A percentile compares a stretch with the other conserved stretches of the same genome.
phyloP scores from a whole-genome alignment of 2,329 filamentous ascomycete species.

The Fusarium nurragi region DNA sequence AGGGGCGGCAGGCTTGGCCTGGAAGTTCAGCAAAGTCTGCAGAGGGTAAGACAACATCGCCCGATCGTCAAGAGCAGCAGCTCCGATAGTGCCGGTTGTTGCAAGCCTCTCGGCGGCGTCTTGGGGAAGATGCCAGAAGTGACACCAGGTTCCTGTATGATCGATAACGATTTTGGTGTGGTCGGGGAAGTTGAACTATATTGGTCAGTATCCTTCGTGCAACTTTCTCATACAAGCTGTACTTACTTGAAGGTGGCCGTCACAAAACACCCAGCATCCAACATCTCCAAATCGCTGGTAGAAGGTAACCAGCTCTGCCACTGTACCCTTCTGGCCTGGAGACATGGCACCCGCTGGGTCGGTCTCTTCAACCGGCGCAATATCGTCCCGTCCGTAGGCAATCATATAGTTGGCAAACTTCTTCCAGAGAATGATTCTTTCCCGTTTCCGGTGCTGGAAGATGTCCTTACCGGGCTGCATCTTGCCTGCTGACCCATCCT shows the following conservation, averaged over 20 bases:
- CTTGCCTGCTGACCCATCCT: constrained; percentile 69
- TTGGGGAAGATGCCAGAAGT: constrained; percentile 80
- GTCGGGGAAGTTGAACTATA: constrained; percentile 86
- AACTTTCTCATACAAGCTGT: not conserved
- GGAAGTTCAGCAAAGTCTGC: constrained; percentile 77
- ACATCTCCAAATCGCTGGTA: constrained; percentile 85
- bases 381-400: constrained; percentile 77
- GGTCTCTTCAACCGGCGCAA: constrained; percentile 58
- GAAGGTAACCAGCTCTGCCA: constrained; percentile 74
- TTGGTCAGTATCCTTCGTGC: constrained; percentile 35
- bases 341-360: constrained; percentile 53
- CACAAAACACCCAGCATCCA: constrained; percentile 82
- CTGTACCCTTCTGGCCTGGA: constrained; percentile 50
- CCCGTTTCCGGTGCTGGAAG: constrained; percentile 72
- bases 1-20: constrained; percentile 55
- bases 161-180: constrained; percentile 87
- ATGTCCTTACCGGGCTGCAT: constrained; percentile 70
- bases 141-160: constrained; percentile 76
- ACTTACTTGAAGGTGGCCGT: constrained; percentile 78
- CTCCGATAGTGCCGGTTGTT: constrained; percentile 71
- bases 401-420: constrained; percentile 81
- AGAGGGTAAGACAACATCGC: constrained; percentile 77
- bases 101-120: constrained; percentile 74
- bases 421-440: constrained; percentile 74
- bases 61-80: constrained; percentile 75